Evolutionary conservation across 176 grass and related monocot species (phyloP).

Genomic region (Lolium rigidum): DNA sequence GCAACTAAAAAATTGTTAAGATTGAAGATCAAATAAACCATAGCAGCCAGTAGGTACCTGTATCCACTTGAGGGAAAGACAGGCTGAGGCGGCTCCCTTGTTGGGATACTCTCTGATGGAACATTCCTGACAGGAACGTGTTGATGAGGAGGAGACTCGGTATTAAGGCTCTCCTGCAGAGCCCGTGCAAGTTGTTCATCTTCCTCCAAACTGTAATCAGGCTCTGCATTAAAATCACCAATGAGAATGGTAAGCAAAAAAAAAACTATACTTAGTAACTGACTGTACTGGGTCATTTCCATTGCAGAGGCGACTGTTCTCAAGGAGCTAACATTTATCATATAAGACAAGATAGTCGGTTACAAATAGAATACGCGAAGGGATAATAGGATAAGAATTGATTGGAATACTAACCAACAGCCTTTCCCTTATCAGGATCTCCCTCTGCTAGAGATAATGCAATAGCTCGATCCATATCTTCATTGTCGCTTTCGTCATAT

Average conservation of each 20-base stretch:
- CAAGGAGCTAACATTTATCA: conserved; percentile 22
- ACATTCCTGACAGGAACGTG: conserved; percentile 47
- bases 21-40: conserved; percentile 24
- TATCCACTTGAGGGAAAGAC: conserved; percentile 51
- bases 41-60: conserved; percentile 56
- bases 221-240: conserved; percentile 49
- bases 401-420: conserved; percentile 67
- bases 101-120: conserved; percentile 41
- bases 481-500: conserved; percentile 59
- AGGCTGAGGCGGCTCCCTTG: conserved; percentile 18
- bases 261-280: conserved; percentile 4
- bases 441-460: conserved; percentile 81
- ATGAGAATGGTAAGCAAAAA: conserved; percentile 8
- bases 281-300: conserved; percentile 23
- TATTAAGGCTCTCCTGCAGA: conserved; percentile 86
- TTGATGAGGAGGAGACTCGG: conserved; percentile 61
- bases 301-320: conserved; percentile 25
- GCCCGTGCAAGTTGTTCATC: conserved; percentile 94
- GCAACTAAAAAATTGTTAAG: background rate
- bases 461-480: conserved; percentile 91
- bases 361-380: conserved; percentile 27
- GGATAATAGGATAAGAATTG: background rate
- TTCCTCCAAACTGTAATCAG: conserved; percentile 70
- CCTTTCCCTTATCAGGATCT: conserved; percentile 74
- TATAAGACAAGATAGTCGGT: conserved; percentile 18